A percentile compares a stretch with the other conserved stretches of the same genome.
Evolutionary conservation across 2,329 filamentous ascomycete species (phyloP).

Genomic region (Clarireedia homoeocarpa): DNA sequence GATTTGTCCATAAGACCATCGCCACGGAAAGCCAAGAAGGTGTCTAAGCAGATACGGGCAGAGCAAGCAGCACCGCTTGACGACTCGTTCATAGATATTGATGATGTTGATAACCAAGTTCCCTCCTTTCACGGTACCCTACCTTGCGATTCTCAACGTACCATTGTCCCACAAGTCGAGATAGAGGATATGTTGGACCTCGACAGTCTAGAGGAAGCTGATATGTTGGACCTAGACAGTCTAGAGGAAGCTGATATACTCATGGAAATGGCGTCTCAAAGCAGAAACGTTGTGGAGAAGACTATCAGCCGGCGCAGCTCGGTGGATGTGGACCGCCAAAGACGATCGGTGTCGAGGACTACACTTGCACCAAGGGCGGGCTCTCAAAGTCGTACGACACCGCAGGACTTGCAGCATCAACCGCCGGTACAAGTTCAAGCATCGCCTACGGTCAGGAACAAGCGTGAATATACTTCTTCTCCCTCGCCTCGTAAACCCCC

Average conservation of each 20-base stretch:
- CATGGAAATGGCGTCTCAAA: neutral
- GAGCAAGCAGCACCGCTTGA: neutral
- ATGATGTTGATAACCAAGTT: slow-evolving; percentile 15
- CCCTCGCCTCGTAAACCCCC: slow-evolving; percentile 14
- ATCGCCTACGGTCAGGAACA: slow-evolving; percentile 15
- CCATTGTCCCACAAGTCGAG: neutral
- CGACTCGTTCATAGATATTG: slow-evolving; percentile 28
- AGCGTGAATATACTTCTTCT: neutral
- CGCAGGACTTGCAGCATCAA: neutral
- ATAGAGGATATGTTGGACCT: neutral
- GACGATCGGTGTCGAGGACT: neutral
- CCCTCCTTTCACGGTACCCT: neutral
- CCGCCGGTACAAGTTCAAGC: slow-evolving; percentile 20
- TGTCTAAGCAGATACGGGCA: slow-evolving; percentile 2
- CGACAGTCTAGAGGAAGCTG: neutral
- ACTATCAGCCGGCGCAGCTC: neutral
- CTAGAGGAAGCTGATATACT: slow-evolving; percentile 1
- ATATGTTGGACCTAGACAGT: neutral
- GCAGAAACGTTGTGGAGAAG: neutral
- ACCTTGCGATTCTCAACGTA: neutral
- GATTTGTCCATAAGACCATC: slow-evolving; percentile 20
- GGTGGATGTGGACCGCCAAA: neutral
- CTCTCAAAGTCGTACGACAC: neutral
- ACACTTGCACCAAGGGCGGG: neutral
- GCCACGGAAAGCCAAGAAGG: slow-evolving; percentile 10